These are phyloP conservation scores for Alternaria rosae DNA, from an alignment of 2,329 filamentous ascomycete species.

Conservation along the genomic window DNA sequence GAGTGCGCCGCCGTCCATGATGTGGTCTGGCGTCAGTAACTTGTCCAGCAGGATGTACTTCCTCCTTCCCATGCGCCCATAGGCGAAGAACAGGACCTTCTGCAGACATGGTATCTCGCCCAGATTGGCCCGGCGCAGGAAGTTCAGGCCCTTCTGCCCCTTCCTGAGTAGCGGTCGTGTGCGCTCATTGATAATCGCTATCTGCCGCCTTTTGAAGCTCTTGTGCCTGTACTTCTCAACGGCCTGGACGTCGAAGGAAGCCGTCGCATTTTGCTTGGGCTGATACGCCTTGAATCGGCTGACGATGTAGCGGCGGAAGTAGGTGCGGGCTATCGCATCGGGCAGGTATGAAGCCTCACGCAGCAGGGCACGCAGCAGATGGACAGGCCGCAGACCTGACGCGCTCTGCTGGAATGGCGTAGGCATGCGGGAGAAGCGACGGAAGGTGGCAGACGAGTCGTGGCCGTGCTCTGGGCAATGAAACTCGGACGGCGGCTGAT, in stretches of 20 bases:
- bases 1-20: constrained; percentile 9
- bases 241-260: constrained; percentile 22
- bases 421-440: constrained; percentile 20
- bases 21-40: constrained; percentile 34
- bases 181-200: constrained; percentile 33
- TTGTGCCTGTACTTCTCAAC: constrained; percentile 28
- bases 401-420: constrained; percentile 19
- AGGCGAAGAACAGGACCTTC: constrained; percentile 62
- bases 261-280: constrained; percentile 33
- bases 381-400: constrained; percentile 42
- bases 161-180: constrained; percentile 29
- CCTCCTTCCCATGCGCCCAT: constrained; percentile 64
- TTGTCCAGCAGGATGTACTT: constrained; percentile 54
- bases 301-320: constrained; percentile 59
- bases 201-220: constrained; percentile 30
- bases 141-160: constrained; percentile 50
- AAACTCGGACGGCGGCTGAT: constrained; percentile 20
- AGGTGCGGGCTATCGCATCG: constrained; percentile 61
- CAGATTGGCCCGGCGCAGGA: constrained; percentile 62
- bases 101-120: constrained; percentile 61
- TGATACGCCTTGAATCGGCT: constrained; percentile 58
- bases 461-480: constrained; percentile 4
- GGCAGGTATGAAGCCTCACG: constrained; percentile 68
- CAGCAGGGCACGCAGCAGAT: constrained; percentile 64
- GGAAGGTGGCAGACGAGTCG: neutral